Conservation (phyloP, 345 rosid genomes). For the Conringia planisiliqua region DNA sequence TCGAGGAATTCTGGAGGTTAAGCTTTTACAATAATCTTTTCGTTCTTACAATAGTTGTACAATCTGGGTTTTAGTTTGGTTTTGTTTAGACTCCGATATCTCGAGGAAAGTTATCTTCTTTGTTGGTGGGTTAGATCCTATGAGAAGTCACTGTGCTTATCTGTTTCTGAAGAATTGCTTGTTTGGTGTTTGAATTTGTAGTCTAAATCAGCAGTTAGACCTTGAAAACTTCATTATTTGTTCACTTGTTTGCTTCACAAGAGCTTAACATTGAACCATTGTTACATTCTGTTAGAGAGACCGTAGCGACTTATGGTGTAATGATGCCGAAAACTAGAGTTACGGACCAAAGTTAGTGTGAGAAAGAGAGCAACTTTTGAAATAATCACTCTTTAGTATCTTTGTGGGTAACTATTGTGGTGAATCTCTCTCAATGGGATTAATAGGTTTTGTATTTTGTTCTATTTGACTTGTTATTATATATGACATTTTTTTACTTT, state of each 20-base stretch:
- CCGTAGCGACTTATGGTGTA: not conserved
- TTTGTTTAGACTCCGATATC: not conserved
- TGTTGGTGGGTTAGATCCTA: not conserved
- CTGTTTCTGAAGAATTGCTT: not conserved
- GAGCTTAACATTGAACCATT: not conserved
- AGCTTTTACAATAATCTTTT: not conserved
- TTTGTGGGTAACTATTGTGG: not conserved
- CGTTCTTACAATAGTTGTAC: not conserved
- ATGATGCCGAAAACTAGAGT: not conserved
- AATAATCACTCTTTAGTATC: not conserved
- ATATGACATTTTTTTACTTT: not conserved
- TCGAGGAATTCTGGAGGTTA: constrained; percentile 87
- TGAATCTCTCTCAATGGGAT: not conserved
- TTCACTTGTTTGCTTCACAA: not conserved
- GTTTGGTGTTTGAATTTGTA: not conserved
- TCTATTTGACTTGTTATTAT: too few relatives aligned
- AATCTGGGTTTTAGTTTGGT: not conserved
- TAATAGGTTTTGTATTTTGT: not conserved
- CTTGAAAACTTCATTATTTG: not conserved
- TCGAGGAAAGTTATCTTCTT: not conserved
- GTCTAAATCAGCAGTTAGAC: not conserved
- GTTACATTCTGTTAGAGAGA: not conserved
- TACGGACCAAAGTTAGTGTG: not conserved
- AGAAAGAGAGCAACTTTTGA: not conserved
- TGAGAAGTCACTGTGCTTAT: not conserved